Evolutionary conservation across 2,329 filamentous ascomycete genomes (phyloP).

Genomic region (Blastomyces silverae): DNA sequence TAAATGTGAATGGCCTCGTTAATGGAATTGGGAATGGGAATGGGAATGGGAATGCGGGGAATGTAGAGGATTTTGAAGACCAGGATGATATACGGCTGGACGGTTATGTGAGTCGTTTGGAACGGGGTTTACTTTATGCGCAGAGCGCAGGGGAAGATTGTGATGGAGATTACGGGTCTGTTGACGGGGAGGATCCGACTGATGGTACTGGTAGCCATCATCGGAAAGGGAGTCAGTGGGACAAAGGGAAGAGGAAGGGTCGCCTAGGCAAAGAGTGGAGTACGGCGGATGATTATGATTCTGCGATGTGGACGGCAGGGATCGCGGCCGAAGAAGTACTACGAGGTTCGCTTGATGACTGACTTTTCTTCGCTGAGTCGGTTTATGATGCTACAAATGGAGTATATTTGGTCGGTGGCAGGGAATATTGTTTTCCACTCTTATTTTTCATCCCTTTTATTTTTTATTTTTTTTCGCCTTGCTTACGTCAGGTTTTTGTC

Average conservation of each 20-base stretch:
- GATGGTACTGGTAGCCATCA: background rate
- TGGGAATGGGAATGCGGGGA: background rate
- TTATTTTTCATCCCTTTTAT: background rate
- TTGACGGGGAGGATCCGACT: slow-evolving; percentile 18
- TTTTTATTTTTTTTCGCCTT: background rate
- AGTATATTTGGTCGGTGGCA: background rate
- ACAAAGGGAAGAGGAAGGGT: background rate
- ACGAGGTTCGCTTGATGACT: slow-evolving; percentile 17
- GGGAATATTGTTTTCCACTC: background rate
- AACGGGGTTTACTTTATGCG: slow-evolving; percentile 24
- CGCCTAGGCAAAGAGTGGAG: background rate
- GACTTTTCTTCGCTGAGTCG: background rate
- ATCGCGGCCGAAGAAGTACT: slow-evolving; percentile 21
- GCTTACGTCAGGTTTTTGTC: background rate
- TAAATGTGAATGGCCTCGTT: background rate
- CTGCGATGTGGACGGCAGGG: slow-evolving; percentile 21
- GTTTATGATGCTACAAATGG: background rate
- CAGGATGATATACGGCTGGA: slow-evolving; percentile 23
- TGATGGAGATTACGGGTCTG: slow-evolving; percentile 8
- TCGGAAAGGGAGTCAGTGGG: background rate
- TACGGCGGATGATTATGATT: slow-evolving; percentile 19
- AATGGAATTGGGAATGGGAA: background rate
- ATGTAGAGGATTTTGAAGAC: slow-evolving; percentile 18
- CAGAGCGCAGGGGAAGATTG: slow-evolving; percentile 18
- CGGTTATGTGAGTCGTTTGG: slow-evolving; percentile 25